Percentiles rank a stretch among this genome's conserved stretches.
phyloP scores from a whole-genome alignment of 306 rosid genomes.

The Arachis stenosperma region DNA sequence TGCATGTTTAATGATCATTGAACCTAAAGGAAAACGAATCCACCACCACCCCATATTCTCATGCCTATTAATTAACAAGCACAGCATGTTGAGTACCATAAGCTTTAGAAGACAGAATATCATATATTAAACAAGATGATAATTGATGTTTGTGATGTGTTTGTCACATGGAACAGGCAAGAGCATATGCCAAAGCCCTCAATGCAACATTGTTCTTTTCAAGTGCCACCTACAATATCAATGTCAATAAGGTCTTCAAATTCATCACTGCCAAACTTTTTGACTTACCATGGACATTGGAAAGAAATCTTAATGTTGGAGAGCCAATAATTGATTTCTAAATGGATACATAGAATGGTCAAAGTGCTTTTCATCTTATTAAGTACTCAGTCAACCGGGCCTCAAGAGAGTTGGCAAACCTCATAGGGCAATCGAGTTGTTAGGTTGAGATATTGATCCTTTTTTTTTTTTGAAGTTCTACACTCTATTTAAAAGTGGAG shows the following conservation, averaged over 20 bases:
- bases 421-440: slow-evolving; percentile 28
- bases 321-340: slow-evolving; percentile 79
- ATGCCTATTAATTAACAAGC: slow-evolving; percentile 4
- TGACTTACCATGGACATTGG: slow-evolving; percentile 73
- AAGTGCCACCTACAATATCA: slow-evolving; percentile 74
- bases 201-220: slow-evolving; percentile 59
- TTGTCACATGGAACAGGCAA: slow-evolving; percentile 2
- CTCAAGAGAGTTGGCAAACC: not conserved
- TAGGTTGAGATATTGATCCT: not conserved
- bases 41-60: not conserved
- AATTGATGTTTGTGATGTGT: slow-evolving; percentile 6
- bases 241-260: slow-evolving; percentile 77
- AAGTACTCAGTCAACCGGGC: slow-evolving; percentile 25
- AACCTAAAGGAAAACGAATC: not conserved
- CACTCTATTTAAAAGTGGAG: too few relatives aligned
- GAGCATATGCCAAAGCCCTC: slow-evolving; percentile 7
- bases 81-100: not conserved
- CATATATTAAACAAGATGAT: not conserved
- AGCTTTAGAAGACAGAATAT: not conserved
- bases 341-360: slow-evolving; percentile 10
- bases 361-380: not conserved
- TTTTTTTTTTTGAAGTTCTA: too few relatives aligned
- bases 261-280: slow-evolving; percentile 79
- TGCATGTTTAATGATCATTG: not conserved
- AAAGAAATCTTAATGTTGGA: slow-evolving; percentile 69